Percentiles rank a stretch among this genome's conserved stretches.
Evolutionary conservation across 306 rosid genomes (phyloP).

Genomic region (Lithocarpus polystachyus): DNA sequence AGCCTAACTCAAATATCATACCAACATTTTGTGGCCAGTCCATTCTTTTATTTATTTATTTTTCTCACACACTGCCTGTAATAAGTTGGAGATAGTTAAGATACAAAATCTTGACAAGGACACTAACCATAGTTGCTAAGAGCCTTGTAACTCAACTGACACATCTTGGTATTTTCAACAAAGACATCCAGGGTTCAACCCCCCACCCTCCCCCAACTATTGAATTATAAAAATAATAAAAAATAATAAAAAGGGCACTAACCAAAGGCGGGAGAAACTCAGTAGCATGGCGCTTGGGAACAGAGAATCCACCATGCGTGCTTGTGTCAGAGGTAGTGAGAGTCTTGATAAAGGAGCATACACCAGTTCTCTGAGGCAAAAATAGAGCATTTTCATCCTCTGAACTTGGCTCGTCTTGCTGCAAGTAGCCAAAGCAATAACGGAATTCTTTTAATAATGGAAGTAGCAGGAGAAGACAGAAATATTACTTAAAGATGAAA

Average conservation of each 20-base stretch:
- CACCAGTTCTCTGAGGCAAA: constrained; percentile 14
- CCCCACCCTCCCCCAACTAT: no score
- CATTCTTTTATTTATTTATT: background rate
- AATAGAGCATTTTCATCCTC: constrained; percentile 13
- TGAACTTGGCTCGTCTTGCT: constrained; percentile 31
- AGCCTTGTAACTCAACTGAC: no score
- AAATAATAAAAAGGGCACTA: constrained; percentile 18
- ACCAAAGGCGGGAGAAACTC: constrained; percentile 67
- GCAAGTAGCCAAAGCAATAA: constrained; percentile 21
- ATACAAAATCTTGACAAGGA: constrained; percentile 16
- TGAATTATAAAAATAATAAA: no score
- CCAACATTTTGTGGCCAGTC: background rate
- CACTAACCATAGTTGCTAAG: constrained; percentile 40
- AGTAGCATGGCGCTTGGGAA: constrained; percentile 54
- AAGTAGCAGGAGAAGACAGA: background rate
- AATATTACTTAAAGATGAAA: background rate
- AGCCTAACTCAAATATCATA: background rate
- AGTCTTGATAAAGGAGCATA: constrained; percentile 34
- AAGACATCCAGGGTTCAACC: no score
- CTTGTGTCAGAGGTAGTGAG: constrained; percentile 75
- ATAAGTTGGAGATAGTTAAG: background rate
- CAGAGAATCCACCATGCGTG: constrained; percentile 71
- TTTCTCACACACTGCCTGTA: background rate
- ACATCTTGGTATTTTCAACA: no score
- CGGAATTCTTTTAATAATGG: constrained; percentile 1